Base-by-base conservation (phyloP, 345 rosid genomes). In the Boechera divaricarpa region DNA sequence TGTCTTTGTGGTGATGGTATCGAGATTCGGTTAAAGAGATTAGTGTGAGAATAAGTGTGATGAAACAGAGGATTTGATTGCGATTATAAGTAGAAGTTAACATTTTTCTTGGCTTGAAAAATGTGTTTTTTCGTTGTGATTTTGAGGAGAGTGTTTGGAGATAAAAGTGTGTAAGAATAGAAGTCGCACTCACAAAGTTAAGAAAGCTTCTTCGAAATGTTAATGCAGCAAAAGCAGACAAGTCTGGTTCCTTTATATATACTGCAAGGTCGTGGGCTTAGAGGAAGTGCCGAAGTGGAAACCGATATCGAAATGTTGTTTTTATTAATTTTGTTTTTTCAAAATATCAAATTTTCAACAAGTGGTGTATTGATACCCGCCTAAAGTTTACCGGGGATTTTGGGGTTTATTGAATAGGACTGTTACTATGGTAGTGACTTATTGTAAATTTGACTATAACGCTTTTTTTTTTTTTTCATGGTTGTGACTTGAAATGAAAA, bases 1-100 rank as follows among this genome's bases (percentile, higher is more conserved):
- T 79, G 2, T 87, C 80, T 56, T 69, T 57, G 68, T 78, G 87
- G 72, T 81, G 73, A 80, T 83, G 91, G 76, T 71, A 66, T 74
- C 90, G 72, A 80, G 84, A 85, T 78, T 82, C 83, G 54, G 51
- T 61, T 44, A 72, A 24, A 72, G 85, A 64, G 77, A 76, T 70
- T 65, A 87, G 59, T 32, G 70, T 55, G 77, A 80, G 74, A 36
- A 75, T 2, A 58, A 84, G 75, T 47, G 58, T 76, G 21, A 82
- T 42, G 67, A 74, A 69, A 55, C 79, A 78, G 7, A 80, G 24
- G 57, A 77, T 62, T 28, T 63, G 36, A 7, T 66, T 72, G 52
- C 69, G 35, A 36, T 74, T 58, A 52, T 33, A 44, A 11, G 75
- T 24, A 63, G 29, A 81, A 57, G 51, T 29, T 31, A 63, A 70